Percentiles rank a stretch among this genome's conserved stretches.
Evolutionary conservation across 1,284 basidiomycete genomes (phyloP).

Genomic region (Puccinia brachypodii): DNA sequence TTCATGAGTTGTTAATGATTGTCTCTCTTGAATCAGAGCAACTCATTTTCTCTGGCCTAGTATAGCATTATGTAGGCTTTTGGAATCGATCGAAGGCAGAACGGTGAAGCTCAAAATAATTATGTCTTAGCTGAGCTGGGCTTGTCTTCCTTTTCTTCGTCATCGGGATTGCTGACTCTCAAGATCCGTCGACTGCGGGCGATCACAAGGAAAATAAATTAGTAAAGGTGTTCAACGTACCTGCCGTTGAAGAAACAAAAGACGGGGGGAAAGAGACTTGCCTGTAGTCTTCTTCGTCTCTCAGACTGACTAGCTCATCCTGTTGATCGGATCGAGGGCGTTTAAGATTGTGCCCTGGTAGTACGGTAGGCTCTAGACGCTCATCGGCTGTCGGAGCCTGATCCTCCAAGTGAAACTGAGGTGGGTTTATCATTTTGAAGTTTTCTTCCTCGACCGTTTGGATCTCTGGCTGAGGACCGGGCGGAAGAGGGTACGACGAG

Average conservation of each 20-base stretch:
- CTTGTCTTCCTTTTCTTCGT: conserved; percentile 1
- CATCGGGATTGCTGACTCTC: conserved; percentile 33
- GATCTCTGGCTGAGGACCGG: neutral
- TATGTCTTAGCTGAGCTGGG: neutral
- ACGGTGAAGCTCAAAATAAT: too few relatives aligned
- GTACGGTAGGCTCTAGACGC: conserved; percentile 3
- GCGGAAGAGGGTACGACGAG: neutral
- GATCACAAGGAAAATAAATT: neutral
- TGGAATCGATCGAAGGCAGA: too few relatives aligned
- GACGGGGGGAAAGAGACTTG: neutral
- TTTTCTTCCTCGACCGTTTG: conserved; percentile 9
- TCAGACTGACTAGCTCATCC: conserved; percentile 7
- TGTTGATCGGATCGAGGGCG: neutral
- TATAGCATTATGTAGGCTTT: too few relatives aligned
- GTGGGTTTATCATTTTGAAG: conserved; percentile 3
- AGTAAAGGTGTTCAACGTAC: neutral
- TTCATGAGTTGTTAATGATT: too few relatives aligned
- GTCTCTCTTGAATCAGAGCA: too few relatives aligned
- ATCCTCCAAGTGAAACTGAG: neutral
- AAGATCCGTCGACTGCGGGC: conserved; percentile 16
- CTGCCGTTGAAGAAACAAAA: neutral
- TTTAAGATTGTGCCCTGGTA: neutral
- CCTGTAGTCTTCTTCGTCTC: conserved; percentile 33
- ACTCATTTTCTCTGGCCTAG: too few relatives aligned
- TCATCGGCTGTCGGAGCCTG: neutral